These are phyloP conservation scores for Aspergillus conjunctus DNA, from an alignment of 495 filamentous ascomycete species.

Conservation along the genomic window DNA sequence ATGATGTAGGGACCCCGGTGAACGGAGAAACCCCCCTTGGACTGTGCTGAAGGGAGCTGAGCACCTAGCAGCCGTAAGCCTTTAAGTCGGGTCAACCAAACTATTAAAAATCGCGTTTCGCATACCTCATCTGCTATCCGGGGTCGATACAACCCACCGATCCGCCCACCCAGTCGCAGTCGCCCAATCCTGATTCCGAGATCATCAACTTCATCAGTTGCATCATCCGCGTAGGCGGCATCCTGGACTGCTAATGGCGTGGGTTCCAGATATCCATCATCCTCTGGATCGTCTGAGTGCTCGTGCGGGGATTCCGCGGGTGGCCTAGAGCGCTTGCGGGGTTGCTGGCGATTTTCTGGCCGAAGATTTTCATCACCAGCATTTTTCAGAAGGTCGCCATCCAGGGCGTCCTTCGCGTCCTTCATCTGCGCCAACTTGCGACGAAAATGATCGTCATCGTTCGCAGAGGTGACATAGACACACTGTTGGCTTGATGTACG, in stretches of 20 bases:
- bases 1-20: background rate
- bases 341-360: background rate
- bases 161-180: constrained; percentile 71
- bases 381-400: constrained; percentile 60
- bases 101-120: background rate
- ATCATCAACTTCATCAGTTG: constrained; percentile 63
- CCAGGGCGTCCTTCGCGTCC: constrained; percentile 66
- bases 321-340: background rate
- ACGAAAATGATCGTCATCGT: constrained; percentile 19
- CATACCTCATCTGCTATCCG: constrained; percentile 9
- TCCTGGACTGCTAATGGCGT: constrained; percentile 58
- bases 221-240: constrained; percentile 66
- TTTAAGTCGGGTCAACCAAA: no score
- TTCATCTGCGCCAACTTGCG: constrained; percentile 67
- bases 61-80: no score
- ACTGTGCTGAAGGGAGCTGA: no score
- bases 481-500: background rate
- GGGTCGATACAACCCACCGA: constrained; percentile 44
- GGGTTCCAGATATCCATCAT: constrained; percentile 24
- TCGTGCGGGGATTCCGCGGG: no score
- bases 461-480: background rate
- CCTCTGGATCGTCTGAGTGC: no score
- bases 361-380: constrained; percentile 28
- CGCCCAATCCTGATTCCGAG: constrained; percentile 69
- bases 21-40: no score